These are phyloP conservation scores for Trapa incisa DNA, from an alignment of 345 rosid species.

Conservation along the genomic window DNA sequence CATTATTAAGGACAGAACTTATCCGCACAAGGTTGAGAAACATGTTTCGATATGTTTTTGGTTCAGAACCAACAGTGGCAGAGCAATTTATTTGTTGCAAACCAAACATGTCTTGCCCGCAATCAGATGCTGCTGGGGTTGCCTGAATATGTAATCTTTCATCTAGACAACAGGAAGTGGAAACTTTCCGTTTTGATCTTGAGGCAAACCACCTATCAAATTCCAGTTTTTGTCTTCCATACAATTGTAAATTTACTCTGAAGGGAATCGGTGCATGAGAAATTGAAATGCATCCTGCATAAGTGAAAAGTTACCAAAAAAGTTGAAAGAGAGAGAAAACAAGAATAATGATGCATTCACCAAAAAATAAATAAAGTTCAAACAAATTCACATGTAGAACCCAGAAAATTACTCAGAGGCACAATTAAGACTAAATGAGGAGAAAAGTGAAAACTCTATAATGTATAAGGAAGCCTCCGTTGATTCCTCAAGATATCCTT, in stretches of 20 bases:
- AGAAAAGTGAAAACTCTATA: too few relatives aligned
- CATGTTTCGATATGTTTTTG: slow-evolving; percentile 56
- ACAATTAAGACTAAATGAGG: too few relatives aligned
- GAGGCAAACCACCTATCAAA: slow-evolving; percentile 14
- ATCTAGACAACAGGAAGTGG: slow-evolving; percentile 10
- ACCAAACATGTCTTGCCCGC: slow-evolving; percentile 14
- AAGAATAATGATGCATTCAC: neutral
- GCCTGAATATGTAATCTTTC: slow-evolving; percentile 19
- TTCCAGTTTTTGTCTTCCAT: slow-evolving; percentile 15
- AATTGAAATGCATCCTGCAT: slow-evolving; percentile 21
- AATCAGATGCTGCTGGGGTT: slow-evolving; percentile 22
- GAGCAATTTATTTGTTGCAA: slow-evolving; percentile 13
- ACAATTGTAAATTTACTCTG: slow-evolving; percentile 18
- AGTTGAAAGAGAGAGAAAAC: neutral
- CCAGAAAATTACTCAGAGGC: too few relatives aligned
- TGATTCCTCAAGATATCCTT: too few relatives aligned
- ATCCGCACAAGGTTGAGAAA: slow-evolving; percentile 59
- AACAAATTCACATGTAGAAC: too few relatives aligned
- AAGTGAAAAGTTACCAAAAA: slow-evolving; percentile 6
- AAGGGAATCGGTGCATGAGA: slow-evolving; percentile 12
- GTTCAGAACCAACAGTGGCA: slow-evolving; percentile 17
- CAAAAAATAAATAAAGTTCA: neutral
- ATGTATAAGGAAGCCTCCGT: too few relatives aligned
- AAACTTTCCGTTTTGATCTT: slow-evolving; percentile 17
- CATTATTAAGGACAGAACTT: slow-evolving; percentile 56